Base-by-base conservation (phyloP, 176 grass and related monocot genomes). In the Juncus inflexus region DNA sequence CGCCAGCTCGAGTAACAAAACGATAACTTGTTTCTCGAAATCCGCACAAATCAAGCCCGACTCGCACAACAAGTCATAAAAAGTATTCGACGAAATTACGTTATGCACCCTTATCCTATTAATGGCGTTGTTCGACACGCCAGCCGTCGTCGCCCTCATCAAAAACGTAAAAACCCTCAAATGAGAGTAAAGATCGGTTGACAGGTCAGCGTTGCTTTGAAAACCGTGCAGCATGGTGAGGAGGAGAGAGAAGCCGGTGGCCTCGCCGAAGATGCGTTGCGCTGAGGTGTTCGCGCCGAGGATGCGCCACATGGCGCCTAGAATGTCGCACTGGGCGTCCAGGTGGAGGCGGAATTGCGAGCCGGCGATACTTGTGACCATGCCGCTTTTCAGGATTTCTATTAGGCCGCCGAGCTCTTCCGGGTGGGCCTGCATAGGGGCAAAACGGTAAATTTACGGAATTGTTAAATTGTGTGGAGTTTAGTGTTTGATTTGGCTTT, bases 1-100 rank as follows among this genome's bases (percentile, higher is more conserved):
- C 69, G 95, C 85, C 86, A 99, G 89, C 78, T 99, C 95, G 71
- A 99, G 83, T 80, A 94, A 72, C 83, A 99, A 86, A 56, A 88
- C 69, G 67, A 90, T 94, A 74, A 99, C 89, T 76, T 94, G 83
- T 47, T 87, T 99, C 67, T 99, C 95, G 4, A 83, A 99, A 69
- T 99, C 89, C 70, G 84, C 85, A 73, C 75, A 99, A 75, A 99
- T 83, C 76, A 94, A 80, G 62, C 89, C 86, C 76, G 95, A 90
- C 28, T 99, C 95, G 42, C 78, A 99, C 49, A 99, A 66, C 71
- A 99, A 88, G 79, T 99, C 95, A 60, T 87, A 99, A 79, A 99
- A 94, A 61, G 95, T 90, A 65, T 86, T 76, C 1, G 95, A 94
- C 13, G 86, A 90, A 60, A 99, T 76, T 37, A 99, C 82, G 60